A percentile compares a stretch with the other conserved stretches of the same genome.
Conservation (phyloP, 2,329 filamentous ascomycete species). For the Cylindrodendrum hubeiense region DNA sequence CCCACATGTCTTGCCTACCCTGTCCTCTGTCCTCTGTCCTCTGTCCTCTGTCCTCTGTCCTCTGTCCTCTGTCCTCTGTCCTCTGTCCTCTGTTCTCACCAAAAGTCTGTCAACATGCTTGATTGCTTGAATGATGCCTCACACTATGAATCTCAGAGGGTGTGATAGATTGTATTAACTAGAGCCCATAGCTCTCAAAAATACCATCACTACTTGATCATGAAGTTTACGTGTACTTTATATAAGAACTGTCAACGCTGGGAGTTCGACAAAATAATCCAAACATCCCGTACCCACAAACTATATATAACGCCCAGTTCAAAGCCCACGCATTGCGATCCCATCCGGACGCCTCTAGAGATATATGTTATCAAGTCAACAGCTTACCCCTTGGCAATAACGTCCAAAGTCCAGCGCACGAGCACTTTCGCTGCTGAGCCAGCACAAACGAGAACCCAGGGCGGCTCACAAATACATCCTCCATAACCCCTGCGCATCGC, state of each 20-base stretch:
- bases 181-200: background rate
- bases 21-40: no score
- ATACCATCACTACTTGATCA: background rate
- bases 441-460: constrained; percentile 67
- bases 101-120: no score
- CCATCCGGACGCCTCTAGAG: background rate
- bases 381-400: constrained; percentile 53
- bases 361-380: constrained; percentile 24
- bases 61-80: no score
- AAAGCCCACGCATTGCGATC: constrained; percentile 1
- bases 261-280: background rate
- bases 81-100: no score
- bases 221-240: background rate
- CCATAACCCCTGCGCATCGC: constrained; percentile 75
- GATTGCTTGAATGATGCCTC: no score
- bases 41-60: no score
- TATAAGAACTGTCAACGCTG: background rate
- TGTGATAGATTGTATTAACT: background rate
- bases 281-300: background rate
- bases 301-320: constrained; percentile 3
- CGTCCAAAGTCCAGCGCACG: constrained; percentile 67
- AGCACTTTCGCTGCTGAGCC: constrained; percentile 66
- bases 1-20: no score
- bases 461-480: constrained; percentile 63
- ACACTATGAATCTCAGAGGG: background rate